Evolutionary conservation across 441 rosid species (phyloP).

Genomic region (Jatropha podagrica): DNA sequence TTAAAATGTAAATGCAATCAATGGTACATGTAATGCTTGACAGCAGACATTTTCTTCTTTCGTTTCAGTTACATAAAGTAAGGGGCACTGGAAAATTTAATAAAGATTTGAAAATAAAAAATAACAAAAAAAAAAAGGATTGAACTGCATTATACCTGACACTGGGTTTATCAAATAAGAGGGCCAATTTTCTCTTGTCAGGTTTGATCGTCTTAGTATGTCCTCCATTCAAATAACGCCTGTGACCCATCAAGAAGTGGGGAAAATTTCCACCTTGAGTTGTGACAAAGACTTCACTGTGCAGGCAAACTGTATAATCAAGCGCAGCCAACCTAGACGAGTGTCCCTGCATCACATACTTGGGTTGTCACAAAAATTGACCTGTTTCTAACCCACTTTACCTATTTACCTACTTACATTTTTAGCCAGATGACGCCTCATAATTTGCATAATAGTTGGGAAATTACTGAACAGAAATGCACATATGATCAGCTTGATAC

Average conservation of each 20-base stretch:
- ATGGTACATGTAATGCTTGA: not conserved
- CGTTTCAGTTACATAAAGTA: not conserved
- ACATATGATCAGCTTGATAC: conserved; percentile 36
- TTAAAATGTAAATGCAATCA: not conserved
- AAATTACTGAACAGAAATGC: not conserved
- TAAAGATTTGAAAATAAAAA: not conserved
- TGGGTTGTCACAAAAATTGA: conserved; percentile 24
- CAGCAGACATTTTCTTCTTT: not conserved
- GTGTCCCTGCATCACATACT: conserved; percentile 62
- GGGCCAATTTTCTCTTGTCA: conserved; percentile 84
- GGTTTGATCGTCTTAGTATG: conserved; percentile 91
- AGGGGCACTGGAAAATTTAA: not conserved
- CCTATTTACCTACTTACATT: not conserved
- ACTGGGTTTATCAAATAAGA: conserved; percentile 69
- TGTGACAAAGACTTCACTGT: conserved; percentile 91
- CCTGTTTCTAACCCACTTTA: not conserved
- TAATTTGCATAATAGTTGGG: not conserved
- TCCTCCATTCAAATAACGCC: conserved; percentile 86
- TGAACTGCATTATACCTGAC: conserved; percentile 51
- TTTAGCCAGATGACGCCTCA: not conserved
- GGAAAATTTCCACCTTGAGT: conserved; percentile 99
- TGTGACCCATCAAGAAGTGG: conserved; percentile 94
- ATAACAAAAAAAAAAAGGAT: not conserved
- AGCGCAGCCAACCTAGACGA: conserved; percentile 95
- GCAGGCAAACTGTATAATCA: conserved; percentile 89